Evolutionary conservation across 129 eudicot genomes (phyloP).

Genomic region (Flaveria linearis): DNA sequence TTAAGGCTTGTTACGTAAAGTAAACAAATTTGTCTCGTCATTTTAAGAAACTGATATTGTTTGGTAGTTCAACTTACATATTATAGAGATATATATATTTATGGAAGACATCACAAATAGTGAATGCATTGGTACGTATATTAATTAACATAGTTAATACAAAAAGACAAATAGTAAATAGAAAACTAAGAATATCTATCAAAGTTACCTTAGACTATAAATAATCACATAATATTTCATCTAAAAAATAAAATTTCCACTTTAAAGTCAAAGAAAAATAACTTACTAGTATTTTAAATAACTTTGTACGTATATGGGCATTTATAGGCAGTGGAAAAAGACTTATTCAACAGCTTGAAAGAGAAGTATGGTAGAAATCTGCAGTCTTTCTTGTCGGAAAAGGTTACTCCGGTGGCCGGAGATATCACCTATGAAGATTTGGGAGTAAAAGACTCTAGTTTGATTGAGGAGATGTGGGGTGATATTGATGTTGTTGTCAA

Average conservation of each 20-base stretch:
- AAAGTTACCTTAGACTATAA: background rate
- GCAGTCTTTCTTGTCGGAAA: conserved; percentile 48
- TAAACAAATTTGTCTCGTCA: background rate
- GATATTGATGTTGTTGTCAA: conserved; percentile 60
- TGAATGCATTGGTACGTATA: background rate
- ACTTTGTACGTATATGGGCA: background rate
- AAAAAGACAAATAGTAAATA: background rate
- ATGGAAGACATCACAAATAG: conserved; percentile 13
- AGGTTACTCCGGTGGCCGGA: conserved; percentile 54
- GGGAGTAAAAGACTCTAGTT: conserved; percentile 46
- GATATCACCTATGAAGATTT: conserved; percentile 50
- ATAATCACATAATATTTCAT: background rate
- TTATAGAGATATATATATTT: background rate
- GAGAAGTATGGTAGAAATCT: conserved; percentile 62
- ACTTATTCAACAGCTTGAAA: conserved; percentile 61
- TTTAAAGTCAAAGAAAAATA: background rate
- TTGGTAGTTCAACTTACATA: conserved; percentile 28
- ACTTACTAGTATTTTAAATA: background rate
- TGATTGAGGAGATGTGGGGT: conserved; percentile 43
- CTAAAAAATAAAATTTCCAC: background rate
- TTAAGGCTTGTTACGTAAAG: background rate
- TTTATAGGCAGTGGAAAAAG: conserved; percentile 60
- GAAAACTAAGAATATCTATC: background rate
- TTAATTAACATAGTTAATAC: background rate
- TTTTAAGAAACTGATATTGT: background rate